phyloP scores from a whole-genome alignment of 169 alveolate species.

The Plasmodium billcollinsi region DNA sequence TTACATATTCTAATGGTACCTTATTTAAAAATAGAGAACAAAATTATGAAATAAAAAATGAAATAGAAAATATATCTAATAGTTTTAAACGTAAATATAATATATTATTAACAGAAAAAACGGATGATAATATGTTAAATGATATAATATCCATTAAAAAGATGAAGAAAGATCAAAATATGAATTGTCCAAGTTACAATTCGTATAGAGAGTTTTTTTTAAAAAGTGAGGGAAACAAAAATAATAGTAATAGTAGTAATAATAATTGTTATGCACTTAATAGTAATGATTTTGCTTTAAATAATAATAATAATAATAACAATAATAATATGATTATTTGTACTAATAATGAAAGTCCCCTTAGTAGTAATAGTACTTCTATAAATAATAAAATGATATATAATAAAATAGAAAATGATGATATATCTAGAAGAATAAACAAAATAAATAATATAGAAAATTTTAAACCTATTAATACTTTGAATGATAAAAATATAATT shows the following conservation, averaged over 20 bases:
- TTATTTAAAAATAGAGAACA: conserved; percentile 40
- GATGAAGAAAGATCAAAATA: conserved; percentile 18
- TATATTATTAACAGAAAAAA: conserved; percentile 31
- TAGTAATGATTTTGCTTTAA: no score
- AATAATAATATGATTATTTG: no score
- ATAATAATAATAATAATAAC: no score
- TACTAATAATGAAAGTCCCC: no score
- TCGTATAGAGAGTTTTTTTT: conserved; percentile 50
- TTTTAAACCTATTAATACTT: neutral
- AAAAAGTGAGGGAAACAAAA: neutral
- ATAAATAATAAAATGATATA: no score
- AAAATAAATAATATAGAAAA: neutral
- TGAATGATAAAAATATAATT: neutral
- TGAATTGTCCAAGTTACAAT: neutral
- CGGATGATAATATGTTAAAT: conserved; percentile 30
- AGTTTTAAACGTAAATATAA: conserved; percentile 72
- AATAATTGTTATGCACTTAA: no score
- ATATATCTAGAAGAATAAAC: neutral
- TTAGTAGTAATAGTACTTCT: no score
- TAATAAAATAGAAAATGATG: no score
- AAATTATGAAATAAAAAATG: conserved; percentile 39
- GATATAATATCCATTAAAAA: conserved; percentile 40
- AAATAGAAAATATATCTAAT: conserved; percentile 49
- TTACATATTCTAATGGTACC: neutral
- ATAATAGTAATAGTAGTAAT: neutral